Evolutionary conservation across 371 early-diverging fungal species (phyloP).

Genomic region (Lichtheimia corymbifera): DNA sequence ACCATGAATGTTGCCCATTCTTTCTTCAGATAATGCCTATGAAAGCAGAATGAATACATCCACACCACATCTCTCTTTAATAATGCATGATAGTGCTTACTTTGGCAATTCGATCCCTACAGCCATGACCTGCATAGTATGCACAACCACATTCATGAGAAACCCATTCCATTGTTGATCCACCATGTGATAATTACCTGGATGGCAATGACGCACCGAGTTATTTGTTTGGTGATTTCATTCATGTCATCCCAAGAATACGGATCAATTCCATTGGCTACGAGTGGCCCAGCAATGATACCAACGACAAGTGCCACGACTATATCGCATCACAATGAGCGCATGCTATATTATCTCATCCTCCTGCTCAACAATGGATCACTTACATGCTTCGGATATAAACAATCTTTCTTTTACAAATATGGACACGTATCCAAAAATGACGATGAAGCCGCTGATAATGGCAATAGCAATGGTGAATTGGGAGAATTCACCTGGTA

Average conservation of each 20-base stretch:
- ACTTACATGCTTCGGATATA: constrained; percentile 87
- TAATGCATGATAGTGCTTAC: constrained; percentile 17
- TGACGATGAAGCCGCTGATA: constrained; percentile 81
- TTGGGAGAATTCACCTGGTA: constrained; percentile 51
- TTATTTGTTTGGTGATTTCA: constrained; percentile 68
- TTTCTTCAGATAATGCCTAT: constrained; percentile 52
- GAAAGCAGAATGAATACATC: not conserved
- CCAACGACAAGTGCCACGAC: constrained; percentile 89
- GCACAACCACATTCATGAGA: not conserved
- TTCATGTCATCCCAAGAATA: constrained; percentile 49
- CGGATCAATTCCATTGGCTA: constrained; percentile 65
- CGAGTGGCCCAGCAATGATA: constrained; percentile 81
- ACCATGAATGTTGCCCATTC: constrained; percentile 74
- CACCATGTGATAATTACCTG: constrained; percentile 47
- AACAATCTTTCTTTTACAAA: constrained; percentile 89
- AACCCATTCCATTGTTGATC: no score
- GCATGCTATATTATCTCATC: not conserved
- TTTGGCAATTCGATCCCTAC: constrained; percentile 83
- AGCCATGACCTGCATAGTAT: constrained; percentile 76
- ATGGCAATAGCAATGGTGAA: constrained; percentile 59
- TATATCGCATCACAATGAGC: constrained; percentile 11
- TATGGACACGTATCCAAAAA: constrained; percentile 89
- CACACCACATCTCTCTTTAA: constrained; percentile 1
- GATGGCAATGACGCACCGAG: constrained; percentile 80
- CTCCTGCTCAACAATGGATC: not conserved